These are phyloP conservation scores for Sarocladium strictum DNA, from an alignment of 2,329 filamentous ascomycete species.

Conservation along the genomic window DNA sequence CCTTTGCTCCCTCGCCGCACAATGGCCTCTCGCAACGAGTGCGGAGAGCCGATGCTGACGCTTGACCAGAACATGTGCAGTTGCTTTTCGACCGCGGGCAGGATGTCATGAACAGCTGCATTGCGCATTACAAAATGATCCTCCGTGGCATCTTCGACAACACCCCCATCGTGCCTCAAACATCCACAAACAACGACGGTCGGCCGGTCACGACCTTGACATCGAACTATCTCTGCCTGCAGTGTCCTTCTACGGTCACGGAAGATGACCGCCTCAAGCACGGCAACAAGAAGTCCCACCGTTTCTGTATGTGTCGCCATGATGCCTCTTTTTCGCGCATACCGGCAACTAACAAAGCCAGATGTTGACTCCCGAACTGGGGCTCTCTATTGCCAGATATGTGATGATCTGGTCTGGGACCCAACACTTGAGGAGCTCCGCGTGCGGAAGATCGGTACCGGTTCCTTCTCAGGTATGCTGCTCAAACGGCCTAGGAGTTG, in stretches of 20 bases:
- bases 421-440: slow-evolving; percentile 72
- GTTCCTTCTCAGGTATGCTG: slow-evolving; percentile 55
- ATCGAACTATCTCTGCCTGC: slow-evolving; percentile 65
- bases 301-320: slow-evolving; percentile 57
- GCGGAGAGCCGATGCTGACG: slow-evolving; percentile 21
- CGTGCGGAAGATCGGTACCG: slow-evolving; percentile 61
- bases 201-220: slow-evolving; percentile 55
- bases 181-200: slow-evolving; percentile 52
- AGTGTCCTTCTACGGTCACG: slow-evolving; percentile 64
- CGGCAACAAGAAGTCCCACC: slow-evolving; percentile 62
- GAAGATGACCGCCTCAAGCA: slow-evolving; percentile 62
- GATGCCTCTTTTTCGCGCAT: not conserved
- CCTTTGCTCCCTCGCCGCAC: not conserved
- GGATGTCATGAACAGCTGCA: slow-evolving; percentile 61
- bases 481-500: not conserved
- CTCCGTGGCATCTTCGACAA: slow-evolving; percentile 65
- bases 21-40: slow-evolving; percentile 10
- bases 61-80: slow-evolving; percentile 61
- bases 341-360: slow-evolving; percentile 30
- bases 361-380: slow-evolving; percentile 74
- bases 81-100: slow-evolving; percentile 55
- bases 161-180: slow-evolving; percentile 59
- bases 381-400: slow-evolving; percentile 73
- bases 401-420: slow-evolving; percentile 78
- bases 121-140: slow-evolving; percentile 66